Base-by-base conservation (phyloP, 2,329 filamentous ascomycete species). In the Colletotrichum lupini region DNA sequence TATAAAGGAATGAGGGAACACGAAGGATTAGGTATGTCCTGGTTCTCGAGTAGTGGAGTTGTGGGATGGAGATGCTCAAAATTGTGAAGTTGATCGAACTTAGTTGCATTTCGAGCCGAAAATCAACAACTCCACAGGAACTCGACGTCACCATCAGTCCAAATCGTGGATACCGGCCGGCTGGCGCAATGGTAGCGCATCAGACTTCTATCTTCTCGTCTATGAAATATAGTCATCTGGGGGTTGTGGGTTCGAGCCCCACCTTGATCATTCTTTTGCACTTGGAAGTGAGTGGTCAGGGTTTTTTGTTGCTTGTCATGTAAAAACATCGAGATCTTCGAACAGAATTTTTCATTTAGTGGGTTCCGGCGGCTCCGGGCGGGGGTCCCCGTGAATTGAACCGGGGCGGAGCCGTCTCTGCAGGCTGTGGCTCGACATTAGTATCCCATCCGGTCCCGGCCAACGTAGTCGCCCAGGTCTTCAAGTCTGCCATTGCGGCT, bases 401-500 rank as follows among this genome's bases (percentile, higher is more conserved):
- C 26, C 5, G 9, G 1, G 6, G 46, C 16, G 60, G 59, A 16
- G 37, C 59, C 59, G 37, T 14, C 12, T 28, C 4, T 28, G 26
- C 61, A 32, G 8, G 9, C 30, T 11, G 30, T 32, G 35, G 37
- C 24, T 7, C 16, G 8, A 9, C 42, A 46, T 19, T 32, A 32
- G 30, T 32, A 32, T 32, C 30, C 30, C 30, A 46, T 8, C 42
- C 42, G 42, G 19, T n/a, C 42, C 42, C 19, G 46, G 9, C 28
- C 14, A 53, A 32, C 30, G 30, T 32, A 32, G 14, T 19, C 7
- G 12, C 9, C 19, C 19, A n/a, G 19, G 28, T 24, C n/a, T 7
- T 69, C 22, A 73, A 6, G 67, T 77, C 61, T 65, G 70, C 79
- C 79, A 80, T 24, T 61, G 32, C 1, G 80, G 76, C n/a, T 67